phyloP scores from a whole-genome alignment of 345 rosid species.

The Acer yangbiense region DNA sequence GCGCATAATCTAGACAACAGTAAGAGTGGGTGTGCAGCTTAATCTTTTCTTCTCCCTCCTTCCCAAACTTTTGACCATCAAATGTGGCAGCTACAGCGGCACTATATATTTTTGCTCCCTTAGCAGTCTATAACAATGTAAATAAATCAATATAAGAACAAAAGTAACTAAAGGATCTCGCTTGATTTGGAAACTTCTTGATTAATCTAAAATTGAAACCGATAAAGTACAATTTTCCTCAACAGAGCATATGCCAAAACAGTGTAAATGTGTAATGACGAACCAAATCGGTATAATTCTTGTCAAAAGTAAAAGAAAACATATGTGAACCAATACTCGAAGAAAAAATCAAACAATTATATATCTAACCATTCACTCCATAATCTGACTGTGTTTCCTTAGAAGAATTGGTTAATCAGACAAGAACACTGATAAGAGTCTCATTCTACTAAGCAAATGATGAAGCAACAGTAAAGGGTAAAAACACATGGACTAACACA shows the following conservation, averaged over 20 bases:
- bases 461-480: not conserved
- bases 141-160: constrained; percentile 13
- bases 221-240: not conserved
- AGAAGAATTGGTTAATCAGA: too few species aligned
- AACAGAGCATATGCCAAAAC: too few species aligned
- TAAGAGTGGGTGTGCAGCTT: constrained; percentile 88
- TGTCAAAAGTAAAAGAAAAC: too few species aligned
- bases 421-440: too few species aligned
- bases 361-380: too few species aligned
- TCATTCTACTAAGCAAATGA: too few species aligned
- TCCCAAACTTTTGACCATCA: constrained; percentile 43
- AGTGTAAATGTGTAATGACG: too few species aligned
- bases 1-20: constrained; percentile 86
- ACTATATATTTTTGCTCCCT: constrained; percentile 76
- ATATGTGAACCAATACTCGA: too few species aligned
- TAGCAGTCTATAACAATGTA: constrained; percentile 65
- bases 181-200: constrained; percentile 3
- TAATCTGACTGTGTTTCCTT: too few species aligned
- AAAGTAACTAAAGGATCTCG: not conserved
- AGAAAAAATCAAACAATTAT: too few species aligned
- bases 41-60: constrained; percentile 81
- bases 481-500: not conserved
- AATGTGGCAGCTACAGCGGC: constrained; percentile 77
- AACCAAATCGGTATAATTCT: too few species aligned
- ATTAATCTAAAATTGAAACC: not conserved